These are phyloP conservation scores for Malus fusca DNA, from an alignment of 306 rosid species.

Conservation along the genomic window DNA sequence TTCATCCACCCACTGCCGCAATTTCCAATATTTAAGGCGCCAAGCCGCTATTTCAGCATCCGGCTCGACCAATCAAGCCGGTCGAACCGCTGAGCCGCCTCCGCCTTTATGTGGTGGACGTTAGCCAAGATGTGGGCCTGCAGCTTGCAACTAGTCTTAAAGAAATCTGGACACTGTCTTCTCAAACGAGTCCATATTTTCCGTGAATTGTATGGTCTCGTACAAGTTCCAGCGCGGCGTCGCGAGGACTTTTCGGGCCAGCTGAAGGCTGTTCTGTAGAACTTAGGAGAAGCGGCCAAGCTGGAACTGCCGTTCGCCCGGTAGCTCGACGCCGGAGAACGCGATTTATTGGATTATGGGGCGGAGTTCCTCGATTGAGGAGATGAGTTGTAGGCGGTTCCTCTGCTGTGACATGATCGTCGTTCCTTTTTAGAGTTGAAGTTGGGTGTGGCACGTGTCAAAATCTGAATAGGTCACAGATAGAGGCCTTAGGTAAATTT, in stretches of 20 bases:
- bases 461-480: too few relatives aligned
- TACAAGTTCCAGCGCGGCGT: constrained; percentile 66
- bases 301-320: constrained; percentile 38
- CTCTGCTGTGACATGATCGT: constrained; percentile 44
- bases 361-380: constrained; percentile 23
- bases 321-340: constrained; percentile 68
- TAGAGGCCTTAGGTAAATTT: too few relatives aligned
- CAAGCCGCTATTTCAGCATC: constrained; percentile 47
- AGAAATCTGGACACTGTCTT: constrained; percentile 47
- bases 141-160: constrained; percentile 40
- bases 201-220: constrained; percentile 52
- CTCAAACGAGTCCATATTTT: constrained; percentile 73
- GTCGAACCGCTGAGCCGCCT: constrained; percentile 52
- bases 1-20: constrained; percentile 39
- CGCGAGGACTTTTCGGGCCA: constrained; percentile 47
- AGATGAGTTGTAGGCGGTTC: constrained; percentile 48
- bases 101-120: constrained; percentile 48
- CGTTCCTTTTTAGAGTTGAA: neutral
- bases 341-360: constrained; percentile 64
- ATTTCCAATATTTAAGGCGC: constrained; percentile 50
- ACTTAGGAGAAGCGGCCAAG: constrained; percentile 57
- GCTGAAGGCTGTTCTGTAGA: constrained; percentile 50
- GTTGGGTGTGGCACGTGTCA: too few relatives aligned
- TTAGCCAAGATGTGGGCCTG: constrained; percentile 60
- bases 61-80: constrained; percentile 30